phyloP scores from a whole-genome alignment of 148 eudicot genomes.

The Chenopodium quinoa region DNA sequence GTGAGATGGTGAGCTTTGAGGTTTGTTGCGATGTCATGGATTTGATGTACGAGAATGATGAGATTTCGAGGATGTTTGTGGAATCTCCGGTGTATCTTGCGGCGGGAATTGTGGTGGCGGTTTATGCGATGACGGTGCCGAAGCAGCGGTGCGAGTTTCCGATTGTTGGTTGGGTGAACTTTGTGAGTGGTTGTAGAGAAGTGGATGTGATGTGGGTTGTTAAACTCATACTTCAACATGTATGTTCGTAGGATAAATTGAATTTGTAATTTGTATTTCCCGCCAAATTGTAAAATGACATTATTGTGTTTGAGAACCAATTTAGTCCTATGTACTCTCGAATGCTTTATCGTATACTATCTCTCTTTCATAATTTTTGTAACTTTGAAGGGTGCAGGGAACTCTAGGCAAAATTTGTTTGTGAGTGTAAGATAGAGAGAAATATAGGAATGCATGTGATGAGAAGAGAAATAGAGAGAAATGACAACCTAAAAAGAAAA shows the following conservation, averaged over 20 bases:
- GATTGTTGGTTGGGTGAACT: constrained; percentile 62
- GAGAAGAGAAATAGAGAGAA: too few species aligned
- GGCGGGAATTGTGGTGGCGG: constrained; percentile 52
- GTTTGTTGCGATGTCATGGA: constrained; percentile 80
- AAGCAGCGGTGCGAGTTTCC: constrained; percentile 73
- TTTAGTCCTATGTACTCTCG: too few species aligned
- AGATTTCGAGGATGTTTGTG: constrained; percentile 32
- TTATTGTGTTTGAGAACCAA: too few species aligned
- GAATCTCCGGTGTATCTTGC: constrained; percentile 44
- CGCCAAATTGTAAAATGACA: not conserved
- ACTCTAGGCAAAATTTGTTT: too few species aligned
- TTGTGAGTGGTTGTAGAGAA: constrained; percentile 30
- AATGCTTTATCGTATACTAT: too few species aligned
- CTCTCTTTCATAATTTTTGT: too few species aligned
- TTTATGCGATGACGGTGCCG: constrained; percentile 65
- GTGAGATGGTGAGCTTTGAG: constrained; percentile 57
- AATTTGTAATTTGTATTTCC: constrained; percentile 3
- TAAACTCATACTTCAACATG: constrained; percentile 25
- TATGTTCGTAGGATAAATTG: not conserved
- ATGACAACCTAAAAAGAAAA: too few species aligned
- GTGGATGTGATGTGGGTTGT: constrained; percentile 31
- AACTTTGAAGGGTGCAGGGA: too few species aligned
- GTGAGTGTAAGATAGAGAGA: too few species aligned
- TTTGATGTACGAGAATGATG: constrained; percentile 73
- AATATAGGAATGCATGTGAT: too few species aligned